Conservation (phyloP, 2,329 filamentous ascomycete genomes). For the Colletotrichum sp. region DNA sequence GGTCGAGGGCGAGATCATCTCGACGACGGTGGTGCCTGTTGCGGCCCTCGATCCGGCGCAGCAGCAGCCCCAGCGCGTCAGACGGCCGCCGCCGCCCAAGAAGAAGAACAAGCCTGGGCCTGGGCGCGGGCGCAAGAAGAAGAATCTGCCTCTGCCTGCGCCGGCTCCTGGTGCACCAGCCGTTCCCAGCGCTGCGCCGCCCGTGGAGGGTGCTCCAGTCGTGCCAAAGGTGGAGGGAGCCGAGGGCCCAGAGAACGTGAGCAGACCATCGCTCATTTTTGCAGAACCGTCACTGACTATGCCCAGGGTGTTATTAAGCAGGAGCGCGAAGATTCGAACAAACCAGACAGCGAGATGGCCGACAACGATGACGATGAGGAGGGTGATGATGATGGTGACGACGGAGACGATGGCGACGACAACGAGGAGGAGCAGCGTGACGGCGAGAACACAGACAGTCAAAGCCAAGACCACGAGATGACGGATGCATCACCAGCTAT, state of each 20-base stretch:
- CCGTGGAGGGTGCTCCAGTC: conserved; percentile 30
- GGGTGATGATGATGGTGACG: conserved; percentile 53
- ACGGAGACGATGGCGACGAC: conserved; percentile 53
- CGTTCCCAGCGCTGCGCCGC: conserved; percentile 28
- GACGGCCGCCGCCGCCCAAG: conserved; percentile 77
- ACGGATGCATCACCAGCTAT: conserved; percentile 35
- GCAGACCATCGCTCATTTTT: neutral
- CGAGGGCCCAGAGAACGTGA: conserved; percentile 16
- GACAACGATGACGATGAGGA: conserved; percentile 56
- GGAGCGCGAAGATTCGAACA: conserved; percentile 49
- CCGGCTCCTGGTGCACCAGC: conserved; percentile 28
- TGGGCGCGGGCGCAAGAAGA: conserved; percentile 81
- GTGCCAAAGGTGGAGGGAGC: conserved; percentile 15
- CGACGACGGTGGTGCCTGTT: conserved; percentile 59
- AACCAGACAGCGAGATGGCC: conserved; percentile 57
- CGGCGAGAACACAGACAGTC: conserved; percentile 34
- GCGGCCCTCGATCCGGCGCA: conserved; percentile 58
- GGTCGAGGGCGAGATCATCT: conserved; percentile 82
- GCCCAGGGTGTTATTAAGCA: conserved; percentile 45
- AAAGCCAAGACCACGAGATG: conserved; percentile 31
- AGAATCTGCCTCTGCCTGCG: conserved; percentile 56
- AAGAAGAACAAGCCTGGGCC: conserved; percentile 79
- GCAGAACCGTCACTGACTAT: conserved; percentile 23
- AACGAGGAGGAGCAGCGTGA: conserved; percentile 49
- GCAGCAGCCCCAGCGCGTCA: conserved; percentile 48